Evolutionary conservation across 345 rosid species (phyloP).

Genomic region (Bruguiera gymnorhiza): DNA sequence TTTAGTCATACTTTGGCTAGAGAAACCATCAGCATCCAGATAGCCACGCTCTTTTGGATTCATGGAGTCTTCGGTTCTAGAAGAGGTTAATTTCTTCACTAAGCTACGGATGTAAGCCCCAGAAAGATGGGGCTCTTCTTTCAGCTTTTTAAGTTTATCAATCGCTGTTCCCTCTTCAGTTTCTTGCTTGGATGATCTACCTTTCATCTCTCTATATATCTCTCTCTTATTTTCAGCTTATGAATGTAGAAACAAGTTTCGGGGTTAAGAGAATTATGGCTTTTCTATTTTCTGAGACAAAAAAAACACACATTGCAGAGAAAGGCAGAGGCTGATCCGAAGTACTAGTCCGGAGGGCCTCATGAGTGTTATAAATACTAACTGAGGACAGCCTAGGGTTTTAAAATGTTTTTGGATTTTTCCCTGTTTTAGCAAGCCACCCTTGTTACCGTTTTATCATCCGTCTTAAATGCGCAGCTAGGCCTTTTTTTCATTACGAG

Average conservation of each 20-base stretch:
- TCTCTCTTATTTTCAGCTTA: slow-evolving; percentile 17
- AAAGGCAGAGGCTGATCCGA: slow-evolving; percentile 43
- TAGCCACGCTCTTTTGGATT: slow-evolving; percentile 34
- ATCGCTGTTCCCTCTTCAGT: slow-evolving; percentile 35
- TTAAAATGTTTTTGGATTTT: slow-evolving; percentile 51
- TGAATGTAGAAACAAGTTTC: slow-evolving; percentile 20
- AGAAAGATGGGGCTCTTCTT: slow-evolving; percentile 51
- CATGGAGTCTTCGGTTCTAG: slow-evolving; percentile 50
- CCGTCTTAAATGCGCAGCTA: slow-evolving; percentile 38
- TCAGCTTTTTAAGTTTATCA: slow-evolving; percentile 31
- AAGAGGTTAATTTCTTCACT: slow-evolving; percentile 66
- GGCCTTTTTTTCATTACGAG: slow-evolving; percentile 15
- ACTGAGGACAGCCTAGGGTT: slow-evolving; percentile 39
- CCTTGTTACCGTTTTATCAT: slow-evolving; percentile 35
- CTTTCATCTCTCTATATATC: slow-evolving; percentile 33
- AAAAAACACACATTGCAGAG: slow-evolving; percentile 48
- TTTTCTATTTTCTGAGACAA: slow-evolving; percentile 32
- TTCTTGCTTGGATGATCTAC: slow-evolving; percentile 43
- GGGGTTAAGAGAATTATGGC: slow-evolving; percentile 32
- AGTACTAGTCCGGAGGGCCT: slow-evolving; percentile 36
- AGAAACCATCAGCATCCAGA: slow-evolving; percentile 26
- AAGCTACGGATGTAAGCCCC: slow-evolving; percentile 72
- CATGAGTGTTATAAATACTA: slow-evolving; percentile 57
- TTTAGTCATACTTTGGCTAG: slow-evolving; percentile 32
- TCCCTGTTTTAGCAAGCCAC: slow-evolving; percentile 45